Evolutionary conservation across 129 eudicot genomes (phyloP).

Genomic region (Deinandra increscens): DNA sequence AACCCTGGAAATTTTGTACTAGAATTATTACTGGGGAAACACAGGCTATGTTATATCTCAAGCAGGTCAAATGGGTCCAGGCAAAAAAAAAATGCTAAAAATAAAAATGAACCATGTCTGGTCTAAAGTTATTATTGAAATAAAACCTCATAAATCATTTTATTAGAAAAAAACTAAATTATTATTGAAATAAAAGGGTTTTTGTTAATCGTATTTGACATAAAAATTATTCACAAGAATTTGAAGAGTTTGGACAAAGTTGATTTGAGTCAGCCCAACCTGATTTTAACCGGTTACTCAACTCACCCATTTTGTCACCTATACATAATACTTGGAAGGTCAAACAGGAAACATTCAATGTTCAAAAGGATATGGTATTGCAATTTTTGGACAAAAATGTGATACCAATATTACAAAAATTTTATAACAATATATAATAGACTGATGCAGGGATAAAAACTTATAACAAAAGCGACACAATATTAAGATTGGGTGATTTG

Average conservation of each 20-base stretch:
- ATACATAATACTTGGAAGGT: slow-evolving; percentile 2
- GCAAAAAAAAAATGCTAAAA: not conserved
- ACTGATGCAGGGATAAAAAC: not conserved
- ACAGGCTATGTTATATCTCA: not conserved
- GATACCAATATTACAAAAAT: not conserved
- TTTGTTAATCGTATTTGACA: not conserved
- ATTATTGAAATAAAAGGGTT: not conserved
- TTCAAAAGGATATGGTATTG: not conserved
- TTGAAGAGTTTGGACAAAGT: not conserved
- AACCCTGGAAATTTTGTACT: not conserved
- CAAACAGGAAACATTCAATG: not conserved
- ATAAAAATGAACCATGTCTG: not conserved
- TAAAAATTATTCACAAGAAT: not conserved
- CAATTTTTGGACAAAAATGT: not conserved
- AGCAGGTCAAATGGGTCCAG: not conserved
- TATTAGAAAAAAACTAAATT: not conserved
- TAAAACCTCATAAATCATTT: not conserved
- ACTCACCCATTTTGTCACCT: not conserved
- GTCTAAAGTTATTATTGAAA: slow-evolving; percentile 7
- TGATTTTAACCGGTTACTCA: not conserved
- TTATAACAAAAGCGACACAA: not conserved
- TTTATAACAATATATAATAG: not conserved
- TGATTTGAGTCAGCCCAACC: not conserved
- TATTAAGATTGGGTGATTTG: not conserved
- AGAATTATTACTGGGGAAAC: not conserved